phyloP scores from a whole-genome alignment of 371 early-diverging fungal genomes.

The Circinella umbellata region DNA sequence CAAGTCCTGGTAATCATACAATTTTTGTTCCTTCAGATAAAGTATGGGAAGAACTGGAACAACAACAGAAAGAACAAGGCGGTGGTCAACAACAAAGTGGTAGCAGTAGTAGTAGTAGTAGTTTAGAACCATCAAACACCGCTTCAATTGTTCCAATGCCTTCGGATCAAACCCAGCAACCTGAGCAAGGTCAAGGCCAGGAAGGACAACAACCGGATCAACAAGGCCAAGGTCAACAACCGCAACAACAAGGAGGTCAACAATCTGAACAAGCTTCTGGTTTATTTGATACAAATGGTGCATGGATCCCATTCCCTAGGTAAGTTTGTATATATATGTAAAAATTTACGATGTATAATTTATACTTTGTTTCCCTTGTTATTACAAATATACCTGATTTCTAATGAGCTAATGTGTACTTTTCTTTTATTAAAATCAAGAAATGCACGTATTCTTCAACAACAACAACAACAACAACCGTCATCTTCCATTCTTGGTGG shows the following conservation, averaged over 20 bases:
- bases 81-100: not conserved
- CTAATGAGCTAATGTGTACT: too few relatives aligned
- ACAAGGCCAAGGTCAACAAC: not conserved
- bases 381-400: too few relatives aligned
- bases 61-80: not conserved
- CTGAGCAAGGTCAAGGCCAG: not conserved
- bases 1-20: slow-evolving; percentile 35
- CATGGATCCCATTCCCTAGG: not conserved
- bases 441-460: slow-evolving; percentile 8
- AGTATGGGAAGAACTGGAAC: slow-evolving; percentile 17
- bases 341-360: too few relatives aligned
- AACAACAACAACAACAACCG: not conserved
- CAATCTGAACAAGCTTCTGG: not conserved
- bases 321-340: too few relatives aligned
- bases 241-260: not conserved
- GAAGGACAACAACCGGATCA: not conserved
- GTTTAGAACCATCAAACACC: too few relatives aligned
- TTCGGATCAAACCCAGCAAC: not conserved
- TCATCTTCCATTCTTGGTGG: not conserved
- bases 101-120: too few relatives aligned
- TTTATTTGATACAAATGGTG: not conserved
- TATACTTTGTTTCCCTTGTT: too few relatives aligned
- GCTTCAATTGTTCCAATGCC: too few relatives aligned
- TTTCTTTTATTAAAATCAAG: too few relatives aligned
- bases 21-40: slow-evolving; percentile 39